phyloP scores from a whole-genome alignment of 2,329 filamentous ascomycete genomes.

The Trichoderma pleuroti region DNA sequence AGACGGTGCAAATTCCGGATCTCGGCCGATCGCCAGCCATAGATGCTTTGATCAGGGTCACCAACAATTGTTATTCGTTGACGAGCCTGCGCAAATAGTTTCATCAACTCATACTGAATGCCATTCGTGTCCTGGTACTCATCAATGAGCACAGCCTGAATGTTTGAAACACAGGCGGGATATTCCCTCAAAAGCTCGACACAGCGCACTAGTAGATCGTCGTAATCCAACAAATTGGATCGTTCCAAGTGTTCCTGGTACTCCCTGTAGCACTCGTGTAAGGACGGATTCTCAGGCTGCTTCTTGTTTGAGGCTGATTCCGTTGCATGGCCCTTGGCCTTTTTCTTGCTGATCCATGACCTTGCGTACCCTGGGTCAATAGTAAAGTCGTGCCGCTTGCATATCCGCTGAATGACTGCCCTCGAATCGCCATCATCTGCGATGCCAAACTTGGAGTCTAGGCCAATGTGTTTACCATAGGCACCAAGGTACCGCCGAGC shows the following conservation, averaged over 20 bases:
- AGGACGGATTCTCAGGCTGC: slow-evolving; percentile 50
- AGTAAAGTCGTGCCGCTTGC: slow-evolving; percentile 66
- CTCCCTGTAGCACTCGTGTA: slow-evolving; percentile 64
- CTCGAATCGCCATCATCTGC: slow-evolving; percentile 79
- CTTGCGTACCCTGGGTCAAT: slow-evolving; percentile 70
- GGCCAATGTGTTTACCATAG: slow-evolving; percentile 80
- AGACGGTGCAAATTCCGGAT: slow-evolving; percentile 82
- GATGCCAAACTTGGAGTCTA: slow-evolving; percentile 83
- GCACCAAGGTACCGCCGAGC: slow-evolving; percentile 76
- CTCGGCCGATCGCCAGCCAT: slow-evolving; percentile 91
- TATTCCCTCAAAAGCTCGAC: slow-evolving; percentile 70
- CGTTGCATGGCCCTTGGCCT: slow-evolving; percentile 52
- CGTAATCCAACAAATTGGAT: slow-evolving; percentile 87
- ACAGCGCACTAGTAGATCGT: slow-evolving; percentile 83
- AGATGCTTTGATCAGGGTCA: slow-evolving; percentile 97
- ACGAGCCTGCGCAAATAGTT: slow-evolving; percentile 69
- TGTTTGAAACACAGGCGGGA: slow-evolving; percentile 80
- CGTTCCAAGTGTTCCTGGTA: slow-evolving; percentile 73
- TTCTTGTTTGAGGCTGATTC: slow-evolving; percentile 38
- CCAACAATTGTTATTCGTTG: slow-evolving; percentile 90
- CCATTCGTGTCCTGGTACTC: slow-evolving; percentile 98
- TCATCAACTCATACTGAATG: slow-evolving; percentile 93
- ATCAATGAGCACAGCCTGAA: slow-evolving; percentile 89
- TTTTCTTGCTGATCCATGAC: slow-evolving; percentile 69
- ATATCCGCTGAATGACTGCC: slow-evolving; percentile 76